These are phyloP conservation scores for Diphasiastrum complanatum DNA, from an alignment of 83 land plant genomes.

Conservation along the genomic window DNA sequence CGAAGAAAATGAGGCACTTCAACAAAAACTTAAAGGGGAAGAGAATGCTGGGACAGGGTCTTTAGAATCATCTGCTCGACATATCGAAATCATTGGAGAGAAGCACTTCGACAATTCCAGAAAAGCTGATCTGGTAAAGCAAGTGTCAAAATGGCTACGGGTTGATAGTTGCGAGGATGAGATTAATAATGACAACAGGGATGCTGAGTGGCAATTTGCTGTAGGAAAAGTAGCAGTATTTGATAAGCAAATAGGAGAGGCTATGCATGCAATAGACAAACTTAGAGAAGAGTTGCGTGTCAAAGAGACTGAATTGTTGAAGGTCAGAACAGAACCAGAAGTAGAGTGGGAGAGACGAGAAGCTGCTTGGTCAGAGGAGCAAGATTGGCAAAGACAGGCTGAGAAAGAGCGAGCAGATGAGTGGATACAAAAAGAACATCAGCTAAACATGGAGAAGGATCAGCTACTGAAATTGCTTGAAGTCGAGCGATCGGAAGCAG, in stretches of 20 bases:
- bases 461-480: conserved; percentile 27
- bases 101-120: conserved; percentile 2
- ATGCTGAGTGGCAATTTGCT: conserved; percentile 26
- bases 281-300: conserved; percentile 28
- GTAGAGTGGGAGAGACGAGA: conserved; percentile 19
- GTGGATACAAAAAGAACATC: conserved; percentile 24
- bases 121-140: not conserved
- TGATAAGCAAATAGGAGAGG: conserved; percentile 32
- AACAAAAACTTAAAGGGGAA: conserved; percentile 3
- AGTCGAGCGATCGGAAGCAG: conserved; percentile 21
- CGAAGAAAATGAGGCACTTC: conserved; percentile 9
- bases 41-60: conserved; percentile 7
- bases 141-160: not conserved
- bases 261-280: conserved; percentile 28
- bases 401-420: conserved; percentile 10
- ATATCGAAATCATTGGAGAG: conserved; percentile 1
- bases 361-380: conserved; percentile 19
- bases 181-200: conserved; percentile 1
- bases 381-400: not conserved
- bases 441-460: conserved; percentile 16
- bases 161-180: not conserved
- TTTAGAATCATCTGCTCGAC: not conserved
- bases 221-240: conserved; percentile 21
- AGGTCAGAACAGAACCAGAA: conserved; percentile 26
- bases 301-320: conserved; percentile 27